Percentiles rank a stretch among this genome's conserved stretches.
Evolutionary conservation across 306 rosid genomes (phyloP).

Genomic region (Acacia crassicarpa): DNA sequence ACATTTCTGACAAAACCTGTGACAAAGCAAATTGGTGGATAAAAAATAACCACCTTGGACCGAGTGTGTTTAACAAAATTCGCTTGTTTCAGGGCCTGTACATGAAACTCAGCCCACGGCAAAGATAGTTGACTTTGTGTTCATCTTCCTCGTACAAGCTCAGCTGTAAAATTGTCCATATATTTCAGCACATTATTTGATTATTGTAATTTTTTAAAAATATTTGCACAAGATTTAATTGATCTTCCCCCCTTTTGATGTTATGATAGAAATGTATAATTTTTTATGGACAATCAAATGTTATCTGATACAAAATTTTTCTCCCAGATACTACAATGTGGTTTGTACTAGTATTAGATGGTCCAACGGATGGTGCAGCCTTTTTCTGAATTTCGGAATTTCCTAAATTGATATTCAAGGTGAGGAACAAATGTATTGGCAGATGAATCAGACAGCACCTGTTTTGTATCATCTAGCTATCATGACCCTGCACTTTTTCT

Average conservation of each 20-base stretch:
- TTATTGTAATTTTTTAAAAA: background rate
- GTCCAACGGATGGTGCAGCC: conserved; percentile 17
- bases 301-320: background rate
- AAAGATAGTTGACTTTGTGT: conserved; percentile 37
- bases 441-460: background rate
- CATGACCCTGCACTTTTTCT: background rate
- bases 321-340: background rate
- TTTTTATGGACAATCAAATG: background rate
- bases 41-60: background rate
- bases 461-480: background rate
- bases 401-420: conserved; percentile 7
- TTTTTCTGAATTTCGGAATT: conserved; percentile 14
- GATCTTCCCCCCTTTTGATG: background rate
- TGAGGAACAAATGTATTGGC: conserved; percentile 13
- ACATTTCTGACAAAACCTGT: background rate
- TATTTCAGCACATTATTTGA: background rate
- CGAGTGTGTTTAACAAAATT: background rate
- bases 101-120: conserved; percentile 80
- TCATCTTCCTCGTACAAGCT: conserved; percentile 31
- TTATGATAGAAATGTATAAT: background rate
- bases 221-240: background rate
- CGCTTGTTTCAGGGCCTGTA: conserved; percentile 79
- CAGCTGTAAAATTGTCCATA: conserved; percentile 27
- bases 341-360: background rate
- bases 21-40: background rate